Evolutionary conservation across 2,329 filamentous ascomycete species (phyloP), one percentile per base, ranked within the genome.

Genomic region (Aspergillus sp.): DNA sequence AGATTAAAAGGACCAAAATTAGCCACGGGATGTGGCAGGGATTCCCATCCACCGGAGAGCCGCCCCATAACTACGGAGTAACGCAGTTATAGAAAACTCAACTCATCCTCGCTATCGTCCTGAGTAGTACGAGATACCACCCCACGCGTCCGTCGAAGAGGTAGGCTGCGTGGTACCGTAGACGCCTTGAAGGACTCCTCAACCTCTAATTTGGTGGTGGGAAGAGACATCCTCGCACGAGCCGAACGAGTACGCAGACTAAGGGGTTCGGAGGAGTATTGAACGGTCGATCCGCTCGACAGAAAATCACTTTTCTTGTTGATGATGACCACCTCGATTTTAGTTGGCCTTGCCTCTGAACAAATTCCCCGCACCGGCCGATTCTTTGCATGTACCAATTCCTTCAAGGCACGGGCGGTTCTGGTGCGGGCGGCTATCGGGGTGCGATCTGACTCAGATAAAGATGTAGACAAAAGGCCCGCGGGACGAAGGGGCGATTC

Each of bases 91-190:
- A 77, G 55, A 63, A 75, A 76, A 62, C 72, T 75, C 20, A 77
- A 66, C 61, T 77, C 74, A 55, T 77, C 74, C n/a, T 77, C 73
- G 47, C 73, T 76, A 24, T 70, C 69, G 7, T 69, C 71, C 22
- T 72, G 70, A 20, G 68, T 59, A 0, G 69, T 69, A 49, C 63
- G 71, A 12, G 73, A 65, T 47, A 72, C 68, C n/a, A 65, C 57
- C 12, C 57, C 61, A 42, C 53, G 59, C 42, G 56, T 60, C 31
- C 50, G 62, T 57, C n/a, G 9, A 22, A 20, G 18, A 11, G 45
- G 22, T 10, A 24, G 9, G n/a, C 29, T 39, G 12, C 12, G n/a
- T 24, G 29, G 42, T 14, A 12, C 22, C 6, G 10, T 45, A 5
- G 9, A n/a, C 16, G 20, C 11, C 18, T n/a, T 16, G 29, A 24